Evolutionary conservation across 257 asterid species (phyloP), one percentile per base, ranked within the genome.

Genomic region (Echium plantagineum): DNA sequence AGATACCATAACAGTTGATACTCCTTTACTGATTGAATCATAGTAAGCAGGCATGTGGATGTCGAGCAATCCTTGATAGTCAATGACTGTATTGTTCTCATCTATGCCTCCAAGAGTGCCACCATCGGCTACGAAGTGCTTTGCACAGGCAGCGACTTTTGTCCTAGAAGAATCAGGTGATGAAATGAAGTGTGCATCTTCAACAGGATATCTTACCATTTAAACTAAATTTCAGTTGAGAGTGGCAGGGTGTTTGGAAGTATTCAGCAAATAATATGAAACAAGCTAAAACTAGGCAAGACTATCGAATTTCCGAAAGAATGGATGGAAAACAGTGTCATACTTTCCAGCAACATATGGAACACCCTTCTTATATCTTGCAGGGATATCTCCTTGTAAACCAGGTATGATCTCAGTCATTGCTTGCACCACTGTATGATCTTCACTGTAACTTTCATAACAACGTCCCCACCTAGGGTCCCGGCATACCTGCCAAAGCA

Each of bases 111-210:
- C 68, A 58, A 55, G 18, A 0, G 94, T 87, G 71, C 95, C 95
- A 31, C 95, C 94, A 58, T 87, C 95, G 17, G 94, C 95, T 35
- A 83, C 95, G 57, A 72, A 86, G 66, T 78, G 82, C 73, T 83
- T 81, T 5, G 91, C 95, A 8, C 87, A 84, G 57, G 87, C 90
- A 48, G 83, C 87, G 10, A 86, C 94, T 68, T 86, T 86, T 47
- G 78, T 76, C 76, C 94, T 85, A 61, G 9, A 66, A 17, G 47
- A 63, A 53, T 53, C 57, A 53, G 19, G 57, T 53, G 57, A 53
- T 6, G 1, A 52, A 18, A 15, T n/a, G 18, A 35, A 4, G 47
- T 35, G n/a, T 3, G 19, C 17, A 10, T 8, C 47, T 66, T 21
- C 21, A 9, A 66, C 7, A 62, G 56, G 49, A 42, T 42, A 12